These are phyloP conservation scores for Kuraishia molischiana DNA, from an alignment of 805 yeast genomes.

Conservation along the genomic window DNA sequence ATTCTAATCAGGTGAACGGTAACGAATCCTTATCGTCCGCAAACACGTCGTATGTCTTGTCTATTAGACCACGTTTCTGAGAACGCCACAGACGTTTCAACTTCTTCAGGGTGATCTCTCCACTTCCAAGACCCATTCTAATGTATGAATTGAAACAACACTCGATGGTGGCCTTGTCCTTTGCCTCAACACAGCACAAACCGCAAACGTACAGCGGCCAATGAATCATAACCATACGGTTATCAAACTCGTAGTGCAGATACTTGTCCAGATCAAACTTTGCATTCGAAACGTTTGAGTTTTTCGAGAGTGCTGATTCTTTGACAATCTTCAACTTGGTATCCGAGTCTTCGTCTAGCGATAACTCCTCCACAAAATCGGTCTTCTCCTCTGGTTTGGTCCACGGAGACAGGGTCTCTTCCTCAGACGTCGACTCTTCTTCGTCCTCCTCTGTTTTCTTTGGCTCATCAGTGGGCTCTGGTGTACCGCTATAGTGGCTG, in stretches of 20 bases:
- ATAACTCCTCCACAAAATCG: constrained; percentile 3
- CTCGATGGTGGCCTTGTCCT: constrained; percentile 21
- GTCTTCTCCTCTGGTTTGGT: constrained; percentile 1
- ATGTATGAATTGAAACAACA: constrained; percentile 24
- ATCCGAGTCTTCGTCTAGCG: constrained; percentile 2
- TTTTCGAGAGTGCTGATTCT: constrained; percentile 1
- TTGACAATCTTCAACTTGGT: constrained; percentile 2
- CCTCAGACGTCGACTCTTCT: constrained; percentile 3
- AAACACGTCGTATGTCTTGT: constrained; percentile 14
- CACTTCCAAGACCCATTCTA: constrained; percentile 24
- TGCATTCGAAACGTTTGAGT: neutral
- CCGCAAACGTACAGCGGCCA: constrained; percentile 27
- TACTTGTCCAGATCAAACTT: constrained; percentile 16
- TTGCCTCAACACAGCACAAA: constrained; percentile 18
- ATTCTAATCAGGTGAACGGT: constrained; percentile 17
- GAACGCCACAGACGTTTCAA: constrained; percentile 20
- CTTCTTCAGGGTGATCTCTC: constrained; percentile 21
- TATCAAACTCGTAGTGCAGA: constrained; percentile 21
- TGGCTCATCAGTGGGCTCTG: neutral
- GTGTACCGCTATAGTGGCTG: constrained; percentile 8
- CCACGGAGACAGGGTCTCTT: neutral
- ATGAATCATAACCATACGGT: constrained; percentile 24
- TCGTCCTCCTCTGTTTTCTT: constrained; percentile 2
- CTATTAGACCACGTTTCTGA: constrained; percentile 15
- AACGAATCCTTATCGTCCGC: constrained; percentile 24